Base-by-base conservation (phyloP, 306 rosid genomes). In the Acmispon strigosus region DNA sequence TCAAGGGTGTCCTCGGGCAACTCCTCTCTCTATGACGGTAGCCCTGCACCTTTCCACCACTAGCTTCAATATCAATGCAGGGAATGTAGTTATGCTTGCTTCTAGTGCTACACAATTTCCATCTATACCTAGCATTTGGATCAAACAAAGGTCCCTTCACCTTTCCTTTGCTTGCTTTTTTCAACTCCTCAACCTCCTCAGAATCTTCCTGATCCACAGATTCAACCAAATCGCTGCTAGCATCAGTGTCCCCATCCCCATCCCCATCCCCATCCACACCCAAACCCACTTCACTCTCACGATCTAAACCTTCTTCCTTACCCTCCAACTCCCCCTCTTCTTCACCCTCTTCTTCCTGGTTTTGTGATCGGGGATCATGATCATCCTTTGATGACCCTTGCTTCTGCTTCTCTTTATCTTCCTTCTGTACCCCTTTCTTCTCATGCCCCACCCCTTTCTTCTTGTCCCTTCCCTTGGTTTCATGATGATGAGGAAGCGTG, bases 1-100 rank as follows among this genome's bases (percentile, higher is more conserved):
- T 87, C 20, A 80, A 20, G 10, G 90, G 72, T 6, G 66, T 54
- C 81, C 75, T 85, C 0, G 97, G 97, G 76, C 99, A 94, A 83
- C 91, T 94, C 88, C 99, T 81, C 89, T 91, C 97, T 2, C 81
- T 82, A 75, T 94, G 99, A 34, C 99, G 86, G 78, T 94, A 89
- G 58, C 85, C 77, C 63, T 81, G 90, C 48, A 77, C 73, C 88
- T 76, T 93, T n/a, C 80, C 87, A 58, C 85, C 66, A 65, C 79
- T 52, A 27, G 66, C 79, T 80, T 91, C 99, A 57, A 83, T 75
- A 66, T 94, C 99, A 73, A 94, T 86, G 54, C 97, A 94, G 2
- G 99, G 99, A 53, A 94, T 87, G 81, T 94, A 94, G 70, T 91
- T 94, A 58, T 89, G 94, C 78, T 94, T 94, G 89, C 97, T 91